Base-by-base conservation (phyloP, 805 yeast genomes). In the Metahyphopichia silvanorum region DNA sequence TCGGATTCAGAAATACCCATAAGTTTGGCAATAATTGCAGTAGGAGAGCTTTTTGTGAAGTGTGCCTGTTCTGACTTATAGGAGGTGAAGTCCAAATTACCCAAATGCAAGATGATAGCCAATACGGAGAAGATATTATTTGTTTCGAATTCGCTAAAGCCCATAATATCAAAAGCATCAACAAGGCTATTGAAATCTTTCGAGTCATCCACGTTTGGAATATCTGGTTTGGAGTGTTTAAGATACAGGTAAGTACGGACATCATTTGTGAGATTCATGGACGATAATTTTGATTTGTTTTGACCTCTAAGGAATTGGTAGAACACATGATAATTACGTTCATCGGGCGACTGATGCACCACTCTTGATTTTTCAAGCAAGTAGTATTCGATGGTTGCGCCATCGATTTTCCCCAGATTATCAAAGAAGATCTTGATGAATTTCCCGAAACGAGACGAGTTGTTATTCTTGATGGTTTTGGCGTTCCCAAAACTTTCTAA, bases 401-500 rank as follows among this genome's bases (percentile, higher is more conserved):
- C 96, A 14, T 76, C 69, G 27, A 93, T 82, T 38, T 72, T 72
- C 3, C 86, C 86, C 8, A 69, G 55, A 3, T 63, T 48, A 35
- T 74, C 71, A 46, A 91, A 86, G 52, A 80, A 87, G 38, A 93
- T 85, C 50, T 88, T 83, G 42, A 93, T 86, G 51, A 93, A 93
- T 61, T 93, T 93, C 23, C 99, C 99, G 56, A 93, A 93, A 51
- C 99, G 76, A 5, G 98, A 91, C 3, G 97, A 88, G 58, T 93
- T 93, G 56, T 89, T 80, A 55, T 93, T 93, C 49, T 93, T 76
- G 11, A 87, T 86, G 0, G 99, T 93, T 51, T 91, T 95, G 2
- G 99, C 91, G 57, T 93, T 93, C 46, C 99, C 99, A 58, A 93
- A 93, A 20, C 96, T 79, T 59, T 93, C 99, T 45, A 93, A 61